Conservation (phyloP, 306 rosid genomes). For the Hippophae tibetana region DNA sequence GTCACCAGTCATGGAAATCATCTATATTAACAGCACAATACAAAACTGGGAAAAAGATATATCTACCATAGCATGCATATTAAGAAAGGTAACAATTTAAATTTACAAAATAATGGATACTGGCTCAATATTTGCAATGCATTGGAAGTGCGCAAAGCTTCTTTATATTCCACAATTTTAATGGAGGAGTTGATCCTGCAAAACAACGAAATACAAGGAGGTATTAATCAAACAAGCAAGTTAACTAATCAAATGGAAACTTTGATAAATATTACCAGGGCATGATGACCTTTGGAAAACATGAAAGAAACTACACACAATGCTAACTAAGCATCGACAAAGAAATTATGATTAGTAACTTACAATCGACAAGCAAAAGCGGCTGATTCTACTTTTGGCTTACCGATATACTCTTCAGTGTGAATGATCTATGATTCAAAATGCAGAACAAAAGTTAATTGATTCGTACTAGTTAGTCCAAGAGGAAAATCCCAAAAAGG, state of each 20-base stretch:
- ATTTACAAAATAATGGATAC: conserved; percentile 41
- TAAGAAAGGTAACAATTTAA: conserved; percentile 1
- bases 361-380: conserved; percentile 77
- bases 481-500: no score
- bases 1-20: conserved; percentile 32
- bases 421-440: conserved; percentile 58
- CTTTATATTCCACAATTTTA: conserved; percentile 71
- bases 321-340: not conserved
- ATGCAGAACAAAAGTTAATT: conserved; percentile 4
- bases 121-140: conserved; percentile 78
- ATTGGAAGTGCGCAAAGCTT: conserved; percentile 73
- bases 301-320: conserved; percentile 3
- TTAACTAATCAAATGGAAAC: not conserved
- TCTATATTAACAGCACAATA: not conserved
- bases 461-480: no score
- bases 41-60: not conserved
- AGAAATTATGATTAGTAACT: conserved; percentile 14
- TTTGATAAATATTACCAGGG: not conserved
- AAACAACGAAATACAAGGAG: conserved; percentile 19
- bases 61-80: conserved; percentile 1
- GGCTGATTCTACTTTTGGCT: conserved; percentile 86
- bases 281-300: not conserved
- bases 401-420: conserved; percentile 78
- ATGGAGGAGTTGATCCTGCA: conserved; percentile 73
- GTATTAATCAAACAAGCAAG: conserved; percentile 1